Evolutionary conservation across 148 eudicot species (phyloP).

Genomic region (Rhododendron simsii): DNA sequence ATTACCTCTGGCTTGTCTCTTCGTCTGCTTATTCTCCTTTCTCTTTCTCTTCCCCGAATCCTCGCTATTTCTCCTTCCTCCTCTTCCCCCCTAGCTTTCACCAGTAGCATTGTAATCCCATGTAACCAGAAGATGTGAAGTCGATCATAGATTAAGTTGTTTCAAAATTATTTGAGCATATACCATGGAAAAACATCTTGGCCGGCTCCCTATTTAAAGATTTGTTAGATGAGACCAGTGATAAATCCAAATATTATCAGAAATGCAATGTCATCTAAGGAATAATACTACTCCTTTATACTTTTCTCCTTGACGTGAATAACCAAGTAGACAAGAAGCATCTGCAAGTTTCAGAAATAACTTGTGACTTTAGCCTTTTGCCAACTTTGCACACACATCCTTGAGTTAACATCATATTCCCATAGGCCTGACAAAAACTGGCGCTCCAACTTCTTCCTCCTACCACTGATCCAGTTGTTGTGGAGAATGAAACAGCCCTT

Average conservation of each 20-base stretch:
- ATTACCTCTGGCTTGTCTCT: not conserved
- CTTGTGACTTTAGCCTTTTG: not conserved
- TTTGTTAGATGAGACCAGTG: conserved; percentile 6
- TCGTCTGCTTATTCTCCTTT: not conserved
- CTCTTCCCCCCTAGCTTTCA: not conserved
- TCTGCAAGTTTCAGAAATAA: conserved; percentile 23
- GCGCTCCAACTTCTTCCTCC: conserved; percentile 70
- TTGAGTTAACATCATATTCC: conserved; percentile 70
- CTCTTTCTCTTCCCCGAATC: not conserved
- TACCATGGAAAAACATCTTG: not conserved
- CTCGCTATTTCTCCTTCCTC: not conserved
- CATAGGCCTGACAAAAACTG: conserved; percentile 76
- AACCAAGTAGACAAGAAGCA: conserved; percentile 4
- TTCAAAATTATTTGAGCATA: not conserved
- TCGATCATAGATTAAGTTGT: not conserved
- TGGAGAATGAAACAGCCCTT: conserved; percentile 73
- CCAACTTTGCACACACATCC: conserved; percentile 38
- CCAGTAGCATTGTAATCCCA: not conserved
- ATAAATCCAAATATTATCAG: conserved; percentile 18
- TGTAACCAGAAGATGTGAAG: not conserved
- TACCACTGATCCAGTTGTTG: conserved; percentile 90
- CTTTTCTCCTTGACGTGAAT: conserved; percentile 4
- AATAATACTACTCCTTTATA: not conserved
- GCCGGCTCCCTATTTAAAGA: conserved; percentile 18
- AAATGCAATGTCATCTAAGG: not conserved